Evolutionary conservation across 2,329 filamentous ascomycete genomes (phyloP).

Genomic region (Paraphoma sp.): DNA sequence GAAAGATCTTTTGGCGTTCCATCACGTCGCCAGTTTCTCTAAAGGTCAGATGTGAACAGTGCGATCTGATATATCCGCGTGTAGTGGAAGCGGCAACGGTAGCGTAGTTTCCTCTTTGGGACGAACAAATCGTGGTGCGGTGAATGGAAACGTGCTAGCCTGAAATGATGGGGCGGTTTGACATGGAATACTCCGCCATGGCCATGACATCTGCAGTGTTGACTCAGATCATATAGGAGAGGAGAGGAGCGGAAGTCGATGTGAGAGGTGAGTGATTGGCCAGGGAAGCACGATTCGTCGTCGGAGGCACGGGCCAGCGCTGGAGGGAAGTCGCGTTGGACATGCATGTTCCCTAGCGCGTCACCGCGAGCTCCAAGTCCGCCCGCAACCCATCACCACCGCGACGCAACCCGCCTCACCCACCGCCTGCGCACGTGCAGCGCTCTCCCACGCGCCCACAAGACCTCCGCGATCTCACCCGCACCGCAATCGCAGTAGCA

Average conservation of each 20-base stretch:
- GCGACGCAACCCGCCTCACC: slow-evolving; percentile 18
- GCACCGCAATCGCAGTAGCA: slow-evolving; percentile 6
- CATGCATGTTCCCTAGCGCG: slow-evolving; percentile 21
- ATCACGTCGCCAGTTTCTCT: slow-evolving; percentile 17
- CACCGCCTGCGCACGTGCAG: slow-evolving; percentile 5
- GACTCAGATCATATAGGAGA: neutral
- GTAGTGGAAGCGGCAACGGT: too few species aligned
- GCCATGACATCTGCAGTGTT: neutral
- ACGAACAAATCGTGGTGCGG: neutral
- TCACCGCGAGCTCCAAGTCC: slow-evolving; percentile 14
- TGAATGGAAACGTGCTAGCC: neutral
- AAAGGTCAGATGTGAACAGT: neutral
- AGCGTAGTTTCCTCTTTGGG: neutral
- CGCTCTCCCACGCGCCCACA: slow-evolving; percentile 7
- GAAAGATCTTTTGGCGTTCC: slow-evolving; percentile 50
- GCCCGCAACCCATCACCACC: slow-evolving; percentile 12
- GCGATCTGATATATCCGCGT: neutral
- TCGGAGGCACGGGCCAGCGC: slow-evolving; percentile 7
- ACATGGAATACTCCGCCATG: neutral
- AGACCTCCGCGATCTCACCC: neutral
- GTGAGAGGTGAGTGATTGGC: slow-evolving; percentile 3
- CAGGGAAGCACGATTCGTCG: neutral
- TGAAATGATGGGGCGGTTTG: neutral
- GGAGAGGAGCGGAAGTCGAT: neutral
- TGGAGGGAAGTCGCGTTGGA: slow-evolving; percentile 13